Evolutionary conservation across 2,329 filamentous ascomycete species (phyloP), one percentile per base, ranked within the genome.

Genomic region (Polytolypa hystricis): DNA sequence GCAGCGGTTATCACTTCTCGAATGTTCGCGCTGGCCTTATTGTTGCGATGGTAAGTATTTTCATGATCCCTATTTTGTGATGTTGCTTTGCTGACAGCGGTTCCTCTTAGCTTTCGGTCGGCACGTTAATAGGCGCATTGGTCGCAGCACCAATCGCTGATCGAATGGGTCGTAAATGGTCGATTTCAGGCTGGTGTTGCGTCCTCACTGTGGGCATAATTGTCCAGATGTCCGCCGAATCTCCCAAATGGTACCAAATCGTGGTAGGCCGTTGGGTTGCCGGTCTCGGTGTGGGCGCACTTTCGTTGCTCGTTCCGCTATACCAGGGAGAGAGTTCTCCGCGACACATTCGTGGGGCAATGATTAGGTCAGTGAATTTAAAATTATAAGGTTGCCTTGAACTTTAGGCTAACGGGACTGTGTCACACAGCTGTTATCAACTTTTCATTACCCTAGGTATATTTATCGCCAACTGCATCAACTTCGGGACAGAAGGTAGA

Each of bases 401-500:
- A 33, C 11, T 26, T n/a, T 11, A 12, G 6, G 20, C 27, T 31
- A 29, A 9, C 19, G 23, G 15, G 7, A 6, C 5, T 19, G 6
- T 8, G 33, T 30, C n/a, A 17, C 31, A 18, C 18, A 64, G 62
- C 39, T 57, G 60, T 37, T 69, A 68, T 52, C 65, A 69, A 48
- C 54, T 69, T 35, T 67, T 68, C 46, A 65, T 67, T 39, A 64
- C 65, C n/a, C 55, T 67, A 19, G 65, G 65, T 39, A 68, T 69
- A 44, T 61, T 68, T 42, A 58, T 66, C 42, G 64, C 65, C 37
- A 62, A 66, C 46, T 56, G 63, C 37, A 59, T 69, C 56, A 68
- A 68, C 54, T 68, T 53, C 39, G 65, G 65, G 18, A 67, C 65
- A 3, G 55, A 63, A 37, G 44, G 41, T 16, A 55, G 60, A 33